Evolutionary conservation across 1,139 yeast species (phyloP).

Genomic region (Sugiyamaella japonica): DNA sequence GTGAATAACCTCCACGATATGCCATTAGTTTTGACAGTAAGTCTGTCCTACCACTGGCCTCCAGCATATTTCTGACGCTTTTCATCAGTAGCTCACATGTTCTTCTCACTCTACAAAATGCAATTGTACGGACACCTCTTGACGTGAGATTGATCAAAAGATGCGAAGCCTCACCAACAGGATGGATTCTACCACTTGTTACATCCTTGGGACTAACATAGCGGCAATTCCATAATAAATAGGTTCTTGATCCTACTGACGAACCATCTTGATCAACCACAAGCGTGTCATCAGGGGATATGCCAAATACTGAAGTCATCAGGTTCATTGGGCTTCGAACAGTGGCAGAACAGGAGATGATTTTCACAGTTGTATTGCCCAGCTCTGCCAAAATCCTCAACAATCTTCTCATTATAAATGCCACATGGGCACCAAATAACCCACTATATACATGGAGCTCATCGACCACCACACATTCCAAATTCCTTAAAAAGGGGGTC

Average conservation of each 20-base stretch:
- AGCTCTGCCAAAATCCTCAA: slow-evolving; percentile 57
- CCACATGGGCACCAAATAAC: slow-evolving; percentile 88
- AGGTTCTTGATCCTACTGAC: slow-evolving; percentile 72
- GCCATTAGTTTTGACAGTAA: slow-evolving; percentile 76
- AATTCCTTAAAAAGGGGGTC: slow-evolving; percentile 62
- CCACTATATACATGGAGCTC: slow-evolving; percentile 87
- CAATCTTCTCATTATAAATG: slow-evolving; percentile 76
- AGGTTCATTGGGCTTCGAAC: slow-evolving; percentile 69
- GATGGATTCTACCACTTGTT: slow-evolving; percentile 61
- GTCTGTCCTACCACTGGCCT: slow-evolving; percentile 28
- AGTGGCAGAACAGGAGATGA: slow-evolving; percentile 93
- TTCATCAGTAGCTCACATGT: slow-evolving; percentile 87
- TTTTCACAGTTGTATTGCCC: slow-evolving; percentile 55
- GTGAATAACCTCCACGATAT: slow-evolving; percentile 92
- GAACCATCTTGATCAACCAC: slow-evolving; percentile 81
- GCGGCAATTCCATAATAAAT: slow-evolving; percentile 85
- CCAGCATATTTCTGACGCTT: slow-evolving; percentile 61
- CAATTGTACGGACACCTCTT: slow-evolving; percentile 72
- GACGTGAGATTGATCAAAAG: slow-evolving; percentile 65
- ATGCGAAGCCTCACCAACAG: slow-evolving; percentile 74
- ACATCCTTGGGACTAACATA: slow-evolving; percentile 59
- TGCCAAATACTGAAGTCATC: slow-evolving; percentile 71
- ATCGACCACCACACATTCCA: slow-evolving; percentile 80
- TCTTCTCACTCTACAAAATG: slow-evolving; percentile 83
- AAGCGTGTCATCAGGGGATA: slow-evolving; percentile 42